phyloP scores from a whole-genome alignment of 192 early-diverging fungal species.

The Rhizophagus clarus region DNA sequence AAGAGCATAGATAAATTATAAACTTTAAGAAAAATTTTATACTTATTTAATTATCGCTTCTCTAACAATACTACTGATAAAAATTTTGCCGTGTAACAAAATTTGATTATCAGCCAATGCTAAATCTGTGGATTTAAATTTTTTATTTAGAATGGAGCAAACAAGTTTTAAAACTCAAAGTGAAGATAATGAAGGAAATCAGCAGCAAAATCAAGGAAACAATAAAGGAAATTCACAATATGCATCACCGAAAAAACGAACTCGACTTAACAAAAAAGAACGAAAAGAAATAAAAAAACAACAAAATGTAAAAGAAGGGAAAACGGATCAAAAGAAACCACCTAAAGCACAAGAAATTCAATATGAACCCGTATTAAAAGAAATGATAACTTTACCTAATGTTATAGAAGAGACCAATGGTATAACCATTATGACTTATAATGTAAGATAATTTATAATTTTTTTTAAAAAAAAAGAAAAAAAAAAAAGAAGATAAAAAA shows the following conservation, averaged over 20 bases:
- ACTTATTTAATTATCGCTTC: too few relatives aligned
- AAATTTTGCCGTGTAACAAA: too few relatives aligned
- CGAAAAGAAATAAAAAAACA: not conserved
- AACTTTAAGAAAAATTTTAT: too few relatives aligned
- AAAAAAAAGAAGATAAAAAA: too few relatives aligned
- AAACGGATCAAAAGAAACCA: not conserved
- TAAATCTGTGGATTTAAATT: too few relatives aligned
- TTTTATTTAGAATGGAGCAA: too few relatives aligned
- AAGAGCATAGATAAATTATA: too few relatives aligned
- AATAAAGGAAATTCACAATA: not conserved
- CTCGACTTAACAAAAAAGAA: not conserved
- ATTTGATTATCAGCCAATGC: too few relatives aligned
- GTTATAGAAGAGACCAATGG: not conserved
- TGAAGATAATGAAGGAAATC: not conserved
- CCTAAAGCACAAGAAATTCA: not conserved
- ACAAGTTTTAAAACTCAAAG: not conserved
- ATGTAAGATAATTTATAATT: not conserved
- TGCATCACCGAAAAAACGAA: not conserved
- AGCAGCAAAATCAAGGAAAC: not conserved
- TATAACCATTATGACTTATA: constrained; percentile 29
- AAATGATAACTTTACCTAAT: constrained; percentile 2
- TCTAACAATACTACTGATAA: too few relatives aligned
- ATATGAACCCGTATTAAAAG: constrained; percentile 15
- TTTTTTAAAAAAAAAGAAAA: not conserved
- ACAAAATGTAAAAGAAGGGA: not conserved